A percentile compares a stretch with the other conserved stretches of the same genome.
Conservation (phyloP, 768 basidiomycete species). For the Psilocybe cyanescens region DNA sequence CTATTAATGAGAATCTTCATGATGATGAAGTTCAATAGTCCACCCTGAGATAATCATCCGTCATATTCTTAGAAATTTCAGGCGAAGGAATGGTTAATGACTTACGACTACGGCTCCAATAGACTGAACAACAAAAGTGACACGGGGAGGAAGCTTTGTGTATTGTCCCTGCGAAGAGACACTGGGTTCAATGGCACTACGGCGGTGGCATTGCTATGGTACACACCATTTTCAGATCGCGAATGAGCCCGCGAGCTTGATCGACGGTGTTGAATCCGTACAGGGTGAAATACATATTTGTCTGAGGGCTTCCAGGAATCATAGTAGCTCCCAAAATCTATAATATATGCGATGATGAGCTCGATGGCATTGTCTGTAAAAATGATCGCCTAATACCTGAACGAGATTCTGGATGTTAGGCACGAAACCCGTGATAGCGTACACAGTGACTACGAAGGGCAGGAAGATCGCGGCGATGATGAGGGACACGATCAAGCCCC, state of each 20-base stretch:
- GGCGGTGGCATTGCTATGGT: background rate
- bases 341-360: too few species aligned
- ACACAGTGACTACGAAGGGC: conserved; percentile 57
- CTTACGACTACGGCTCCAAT: conserved; percentile 59
- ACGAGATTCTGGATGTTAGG: conserved; percentile 40
- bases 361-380: too few species aligned
- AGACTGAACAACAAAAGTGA: conserved; percentile 62
- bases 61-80: background rate
- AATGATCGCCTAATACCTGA: conserved; percentile 21
- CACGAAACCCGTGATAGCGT: conserved; percentile 51
- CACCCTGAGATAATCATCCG: conserved; percentile 26
- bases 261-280: conserved; percentile 50
- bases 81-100: background rate
- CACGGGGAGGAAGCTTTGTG: conserved; percentile 66
- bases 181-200: too few species aligned
- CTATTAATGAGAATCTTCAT: conserved; percentile 57
- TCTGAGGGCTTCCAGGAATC: conserved; percentile 51
- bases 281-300: conserved; percentile 53
- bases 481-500: conserved; percentile 57
- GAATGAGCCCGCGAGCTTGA: conserved; percentile 55
- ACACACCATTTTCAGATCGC: conserved; percentile 58
- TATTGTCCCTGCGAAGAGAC: conserved; percentile 37
- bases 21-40: conserved; percentile 49
- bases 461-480: conserved; percentile 52
- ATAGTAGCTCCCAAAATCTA: conserved; percentile 55